phyloP scores from a whole-genome alignment of 2,329 filamentous ascomycete genomes.

The Grosmannia clavigera region DNA sequence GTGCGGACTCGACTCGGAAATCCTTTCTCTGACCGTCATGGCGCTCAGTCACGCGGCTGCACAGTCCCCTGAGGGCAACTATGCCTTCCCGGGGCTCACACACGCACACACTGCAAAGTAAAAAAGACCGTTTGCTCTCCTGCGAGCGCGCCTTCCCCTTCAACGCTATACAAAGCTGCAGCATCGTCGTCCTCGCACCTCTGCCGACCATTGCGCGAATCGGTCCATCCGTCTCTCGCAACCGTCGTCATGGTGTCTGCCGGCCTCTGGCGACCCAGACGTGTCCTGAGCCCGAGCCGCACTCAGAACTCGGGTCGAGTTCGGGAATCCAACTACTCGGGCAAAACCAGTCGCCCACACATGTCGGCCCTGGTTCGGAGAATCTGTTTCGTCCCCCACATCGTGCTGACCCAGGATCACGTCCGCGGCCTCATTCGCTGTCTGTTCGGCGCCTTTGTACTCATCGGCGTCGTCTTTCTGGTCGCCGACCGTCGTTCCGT shows the following conservation, averaged over 20 bases:
- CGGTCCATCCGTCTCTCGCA: no score
- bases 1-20: no score
- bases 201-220: no score
- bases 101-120: background rate
- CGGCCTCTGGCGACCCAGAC: background rate
- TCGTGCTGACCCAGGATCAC: background rate
- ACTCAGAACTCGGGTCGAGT: background rate
- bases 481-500: background rate
- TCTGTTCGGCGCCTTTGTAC: background rate
- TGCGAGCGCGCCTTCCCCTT: background rate
- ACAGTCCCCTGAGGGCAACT: background rate
- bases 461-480: background rate
- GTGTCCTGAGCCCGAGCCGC: background rate
- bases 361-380: background rate
- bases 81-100: no score
- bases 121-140: background rate
- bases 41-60: background rate
- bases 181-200: background rate
- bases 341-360: background rate
- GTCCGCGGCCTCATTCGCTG: background rate
- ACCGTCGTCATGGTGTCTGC: background rate
- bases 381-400: background rate
- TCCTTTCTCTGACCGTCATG: no score
- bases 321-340: background rate
- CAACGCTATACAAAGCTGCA: background rate